Conservation (phyloP, 2,329 filamentous ascomycete genomes). For the Pseudogymnoascus sp. region DNA sequence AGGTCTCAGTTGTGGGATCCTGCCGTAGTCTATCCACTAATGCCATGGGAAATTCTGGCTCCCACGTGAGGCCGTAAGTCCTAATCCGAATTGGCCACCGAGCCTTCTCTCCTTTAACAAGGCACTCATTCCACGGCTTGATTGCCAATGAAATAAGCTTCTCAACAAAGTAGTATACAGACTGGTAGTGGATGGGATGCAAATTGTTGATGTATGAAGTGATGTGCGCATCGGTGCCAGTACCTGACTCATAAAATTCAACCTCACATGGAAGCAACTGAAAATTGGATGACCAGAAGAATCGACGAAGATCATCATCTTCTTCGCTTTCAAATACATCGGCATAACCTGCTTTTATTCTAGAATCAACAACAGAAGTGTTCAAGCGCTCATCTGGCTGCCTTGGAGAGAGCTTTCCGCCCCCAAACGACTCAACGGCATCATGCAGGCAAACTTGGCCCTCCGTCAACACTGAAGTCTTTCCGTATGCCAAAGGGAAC, state of each 20-base stretch:
- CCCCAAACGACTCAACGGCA: neutral
- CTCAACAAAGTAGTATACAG: slow-evolving; percentile 33
- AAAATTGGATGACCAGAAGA: slow-evolving; percentile 29
- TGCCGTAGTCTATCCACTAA: neutral
- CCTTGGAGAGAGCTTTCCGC: neutral
- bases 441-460: neutral
- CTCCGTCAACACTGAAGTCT: slow-evolving; percentile 33
- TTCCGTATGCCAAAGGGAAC: slow-evolving; percentile 50
- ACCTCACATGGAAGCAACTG: slow-evolving; percentile 39
- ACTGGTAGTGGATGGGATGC: slow-evolving; percentile 28
- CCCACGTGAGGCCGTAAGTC: slow-evolving; percentile 5
- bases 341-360: neutral
- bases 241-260: slow-evolving; percentile 17
- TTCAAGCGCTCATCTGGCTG: neutral
- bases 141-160: slow-evolving; percentile 27
- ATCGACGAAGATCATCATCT: neutral
- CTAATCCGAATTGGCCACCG: slow-evolving; percentile 9
- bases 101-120: slow-evolving; percentile 12
- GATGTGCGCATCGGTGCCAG: slow-evolving; percentile 16
- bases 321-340: neutral
- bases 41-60: neutral
- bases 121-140: slow-evolving; percentile 27
- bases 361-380: neutral
- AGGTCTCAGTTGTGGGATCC: neutral
- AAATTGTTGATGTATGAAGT: slow-evolving; percentile 37